Base-by-base conservation (phyloP, 2,329 filamentous ascomycete species). In the Colletotrichum siamense region DNA sequence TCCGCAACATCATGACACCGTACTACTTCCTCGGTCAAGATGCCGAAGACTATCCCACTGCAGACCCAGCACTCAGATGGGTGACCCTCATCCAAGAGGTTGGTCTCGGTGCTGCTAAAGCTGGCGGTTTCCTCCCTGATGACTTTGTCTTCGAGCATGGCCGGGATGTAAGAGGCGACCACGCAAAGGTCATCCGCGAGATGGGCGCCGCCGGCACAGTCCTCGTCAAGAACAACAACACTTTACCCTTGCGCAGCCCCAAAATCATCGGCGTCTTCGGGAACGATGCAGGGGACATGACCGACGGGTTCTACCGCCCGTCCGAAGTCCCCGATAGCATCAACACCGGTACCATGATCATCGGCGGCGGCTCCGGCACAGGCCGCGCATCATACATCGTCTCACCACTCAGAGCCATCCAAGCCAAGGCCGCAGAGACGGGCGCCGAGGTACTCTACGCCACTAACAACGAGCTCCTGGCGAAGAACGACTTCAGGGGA, bases 1-100 rank as follows among this genome's bases (percentile, higher is more conserved):
- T 91, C 1, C 93, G 94, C 3, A 91, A 95, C 26, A 91, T 96
- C 77, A 94, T 96, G 3, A 95, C 95, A 2, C 90, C 95, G 0
- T 97, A 94, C 94, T 96, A 96, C 81, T 94, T 95, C 82, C 85
- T 95, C 49, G 92, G 94, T 2, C 93, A 96, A 82, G 93, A 95
- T 80, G 90, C 91, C 12, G 82, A 94, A 79, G 87, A 88, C 85
- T 92, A 91, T 44, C 89, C 92, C 87, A 16, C 82, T 2, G 78
- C 85, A 32, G 85, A 87, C 71, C 83, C 83, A 26, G 87, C 15
- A n/a, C 55, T 63, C 8, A 4, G 26, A 32, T 63, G 36, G 52
- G 65, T 55, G 9, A 66, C 59, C 4, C 66, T 69, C 44, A 49
- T 34, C 0, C 65, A 55, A 2, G 28, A 69, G 5, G 28, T 59